These are phyloP conservation scores for Ceratocystis cubensis DNA, from an alignment of 2,329 filamentous ascomycete genomes.

Conservation along the genomic window DNA sequence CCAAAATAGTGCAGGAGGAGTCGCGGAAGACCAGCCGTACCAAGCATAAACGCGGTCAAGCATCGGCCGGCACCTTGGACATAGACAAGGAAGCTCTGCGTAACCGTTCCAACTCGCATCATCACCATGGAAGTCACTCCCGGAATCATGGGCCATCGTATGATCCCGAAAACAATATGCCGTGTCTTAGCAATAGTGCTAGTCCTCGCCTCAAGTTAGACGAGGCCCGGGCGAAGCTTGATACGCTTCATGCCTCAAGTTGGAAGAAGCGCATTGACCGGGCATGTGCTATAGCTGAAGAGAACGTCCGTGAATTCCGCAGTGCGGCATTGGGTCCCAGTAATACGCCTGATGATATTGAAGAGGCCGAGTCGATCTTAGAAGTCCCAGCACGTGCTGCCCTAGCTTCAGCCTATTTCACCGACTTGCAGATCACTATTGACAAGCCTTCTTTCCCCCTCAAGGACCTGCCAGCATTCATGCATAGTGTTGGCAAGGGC, in stretches of 20 bases:
- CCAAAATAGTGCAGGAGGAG: conserved; percentile 67
- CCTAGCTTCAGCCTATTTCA: conserved; percentile 66
- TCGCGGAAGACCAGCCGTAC: conserved; percentile 42
- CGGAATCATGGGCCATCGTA: conserved; percentile 56
- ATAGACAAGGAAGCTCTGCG: conserved; percentile 24
- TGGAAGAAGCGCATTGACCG: conserved; percentile 88
- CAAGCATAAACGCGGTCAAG: conserved; percentile 30
- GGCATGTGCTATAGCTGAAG: conserved; percentile 54
- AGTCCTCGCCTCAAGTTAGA: conserved; percentile 40
- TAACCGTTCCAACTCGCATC: conserved; percentile 38
- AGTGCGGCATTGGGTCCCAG: conserved; percentile 71
- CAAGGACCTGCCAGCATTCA: conserved; percentile 66
- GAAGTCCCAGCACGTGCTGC: conserved; percentile 75
- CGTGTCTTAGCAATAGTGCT: conserved; percentile 27
- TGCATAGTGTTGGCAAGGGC: conserved; percentile 87
- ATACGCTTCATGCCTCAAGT: conserved; percentile 71
- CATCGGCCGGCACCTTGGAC: conserved; percentile 5
- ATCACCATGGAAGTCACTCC: conserved; percentile 1
- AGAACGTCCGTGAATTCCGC: conserved; percentile 66
- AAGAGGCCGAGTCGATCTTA: conserved; percentile 74
- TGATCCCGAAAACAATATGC: conserved; percentile 57
- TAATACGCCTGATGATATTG: conserved; percentile 65
- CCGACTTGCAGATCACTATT: conserved; percentile 70
- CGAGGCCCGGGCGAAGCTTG: conserved; percentile 62
- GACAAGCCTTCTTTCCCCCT: conserved; percentile 91